phyloP scores from a whole-genome alignment of 1,284 basidiomycete genomes.

The Sphagnurus paluster region DNA sequence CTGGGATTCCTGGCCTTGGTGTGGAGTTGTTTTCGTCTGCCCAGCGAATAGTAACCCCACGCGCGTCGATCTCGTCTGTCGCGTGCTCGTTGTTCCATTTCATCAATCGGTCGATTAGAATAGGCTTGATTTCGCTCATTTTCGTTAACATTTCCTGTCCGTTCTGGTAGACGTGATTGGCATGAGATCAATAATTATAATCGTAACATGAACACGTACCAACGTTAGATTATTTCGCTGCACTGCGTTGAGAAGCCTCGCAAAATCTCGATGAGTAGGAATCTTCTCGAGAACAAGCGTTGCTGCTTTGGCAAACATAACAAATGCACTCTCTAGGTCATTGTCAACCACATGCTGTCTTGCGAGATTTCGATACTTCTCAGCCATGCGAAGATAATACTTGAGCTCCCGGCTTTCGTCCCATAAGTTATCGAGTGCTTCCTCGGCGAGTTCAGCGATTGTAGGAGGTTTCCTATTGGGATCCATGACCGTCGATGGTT shows the following conservation, averaged over 20 bases:
- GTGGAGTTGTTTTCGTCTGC: constrained; percentile 2
- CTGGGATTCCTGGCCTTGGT: not conserved
- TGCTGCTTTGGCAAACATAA: constrained; percentile 59
- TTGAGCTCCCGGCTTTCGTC: constrained; percentile 53
- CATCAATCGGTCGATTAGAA: constrained; percentile 52
- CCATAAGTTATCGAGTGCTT: constrained; percentile 46
- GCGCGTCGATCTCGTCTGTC: constrained; percentile 10
- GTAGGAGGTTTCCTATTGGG: constrained; percentile 35
- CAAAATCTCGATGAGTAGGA: constrained; percentile 56
- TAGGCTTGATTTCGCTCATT: constrained; percentile 50
- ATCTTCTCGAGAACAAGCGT: constrained; percentile 65
- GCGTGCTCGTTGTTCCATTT: constrained; percentile 43
- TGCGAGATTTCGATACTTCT: constrained; percentile 49
- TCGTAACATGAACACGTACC: constrained; percentile 39
- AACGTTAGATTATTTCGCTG: constrained; percentile 55
- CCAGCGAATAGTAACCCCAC: not conserved
- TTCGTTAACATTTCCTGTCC: constrained; percentile 65
- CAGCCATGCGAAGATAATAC: constrained; percentile 53
- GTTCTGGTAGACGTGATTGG: constrained; percentile 53
- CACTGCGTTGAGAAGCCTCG: constrained; percentile 38
- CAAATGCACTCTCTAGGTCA: constrained; percentile 58
- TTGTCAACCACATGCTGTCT: constrained; percentile 40
- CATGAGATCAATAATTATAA: constrained; percentile 11
- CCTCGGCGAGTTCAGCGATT: constrained; percentile 57
- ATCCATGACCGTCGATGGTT: not conserved